Evolutionary conservation across 331 rosid species (phyloP), one percentile per base, ranked within the genome.

Genomic region (Malus hybrid): DNA sequence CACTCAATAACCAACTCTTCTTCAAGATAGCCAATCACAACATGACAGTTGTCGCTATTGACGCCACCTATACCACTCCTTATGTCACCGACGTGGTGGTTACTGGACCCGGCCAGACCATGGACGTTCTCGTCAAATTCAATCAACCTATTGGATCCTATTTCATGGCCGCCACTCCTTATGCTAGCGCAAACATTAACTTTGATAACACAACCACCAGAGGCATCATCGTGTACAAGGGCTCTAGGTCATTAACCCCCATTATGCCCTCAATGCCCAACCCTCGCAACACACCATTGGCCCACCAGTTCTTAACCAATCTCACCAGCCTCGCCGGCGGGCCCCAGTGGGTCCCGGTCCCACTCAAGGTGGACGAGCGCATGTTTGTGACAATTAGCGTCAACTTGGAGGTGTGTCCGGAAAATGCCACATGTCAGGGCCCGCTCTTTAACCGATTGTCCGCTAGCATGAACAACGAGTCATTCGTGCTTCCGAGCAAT

Each of bases 401-500:
- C 4, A 76, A 29, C 22, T 34, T 84, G 3, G 90, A 75, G 20
- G 6, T 8, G 6, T 88, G 90, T 60, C 27, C 66, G 0, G 75
- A 7, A 0, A 77, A 69, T 2, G n/a, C 13, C 31, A 73, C 79
- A 9, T 88, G 90, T 22, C 5, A 0, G 0, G 87, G 88, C 19
- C 75, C 68, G 0, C 3, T 16, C 0, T 70, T 50, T 24, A 50
- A 50, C 13, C 32, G 79, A 20, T 1, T 57, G 2, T 85, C 96
- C 9, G 82, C 91, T 5, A 86, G 86, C 81, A 75, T 88, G 91
- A 90, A 88, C 78, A 90, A 90, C 57, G 90, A 82, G 22, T 90
- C 96, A 1, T 90, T 88, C 39, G 60, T 50, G 69, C 31, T 80
- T 31, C 96, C 91, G 3, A 34, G 9, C 19, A 80, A 15, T 68